phyloP scores from a whole-genome alignment of 306 rosid species.

The Pterocarpus santalinus region DNA sequence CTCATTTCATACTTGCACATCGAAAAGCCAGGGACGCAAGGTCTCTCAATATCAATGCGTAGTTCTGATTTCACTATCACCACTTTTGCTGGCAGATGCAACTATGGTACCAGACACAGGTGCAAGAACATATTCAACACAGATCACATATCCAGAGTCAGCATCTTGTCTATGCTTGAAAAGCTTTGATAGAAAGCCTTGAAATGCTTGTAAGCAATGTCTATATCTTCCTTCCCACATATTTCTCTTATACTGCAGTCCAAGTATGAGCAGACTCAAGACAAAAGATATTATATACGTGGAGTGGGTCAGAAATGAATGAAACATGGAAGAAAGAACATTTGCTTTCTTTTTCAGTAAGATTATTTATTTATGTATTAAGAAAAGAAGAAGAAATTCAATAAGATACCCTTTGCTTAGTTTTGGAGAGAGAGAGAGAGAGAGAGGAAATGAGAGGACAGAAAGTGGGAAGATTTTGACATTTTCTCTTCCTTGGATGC shows the following conservation, averaged over 20 bases:
- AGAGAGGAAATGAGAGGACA: too few relatives aligned
- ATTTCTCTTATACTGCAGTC: slow-evolving; percentile 87
- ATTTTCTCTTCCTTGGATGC: too few relatives aligned
- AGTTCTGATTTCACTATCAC: slow-evolving; percentile 36
- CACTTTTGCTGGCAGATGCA: slow-evolving; percentile 41
- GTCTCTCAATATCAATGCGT: not conserved
- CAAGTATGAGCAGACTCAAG: slow-evolving; percentile 36
- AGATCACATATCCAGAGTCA: slow-evolving; percentile 70
- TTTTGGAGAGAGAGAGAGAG: too few relatives aligned
- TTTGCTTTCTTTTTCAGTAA: slow-evolving; percentile 20
- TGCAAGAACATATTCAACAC: not conserved
- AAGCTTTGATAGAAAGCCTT: slow-evolving; percentile 86
- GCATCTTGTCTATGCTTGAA: slow-evolving; percentile 79
- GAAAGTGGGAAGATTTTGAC: too few relatives aligned
- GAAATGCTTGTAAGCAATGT: slow-evolving; percentile 91
- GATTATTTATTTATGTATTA: not conserved
- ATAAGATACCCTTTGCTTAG: not conserved
- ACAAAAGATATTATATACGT: not conserved
- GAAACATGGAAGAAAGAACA: slow-evolving; percentile 39
- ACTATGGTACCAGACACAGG: slow-evolving; percentile 15
- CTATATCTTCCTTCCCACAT: slow-evolving; percentile 92
- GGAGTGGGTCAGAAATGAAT: slow-evolving; percentile 10
- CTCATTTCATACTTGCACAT: slow-evolving; percentile 40
- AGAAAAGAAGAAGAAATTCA: not conserved
- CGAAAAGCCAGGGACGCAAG: slow-evolving; percentile 47